Base-by-base conservation (phyloP, 106 monocot genomes). In the Platanthera guangdongensis region DNA sequence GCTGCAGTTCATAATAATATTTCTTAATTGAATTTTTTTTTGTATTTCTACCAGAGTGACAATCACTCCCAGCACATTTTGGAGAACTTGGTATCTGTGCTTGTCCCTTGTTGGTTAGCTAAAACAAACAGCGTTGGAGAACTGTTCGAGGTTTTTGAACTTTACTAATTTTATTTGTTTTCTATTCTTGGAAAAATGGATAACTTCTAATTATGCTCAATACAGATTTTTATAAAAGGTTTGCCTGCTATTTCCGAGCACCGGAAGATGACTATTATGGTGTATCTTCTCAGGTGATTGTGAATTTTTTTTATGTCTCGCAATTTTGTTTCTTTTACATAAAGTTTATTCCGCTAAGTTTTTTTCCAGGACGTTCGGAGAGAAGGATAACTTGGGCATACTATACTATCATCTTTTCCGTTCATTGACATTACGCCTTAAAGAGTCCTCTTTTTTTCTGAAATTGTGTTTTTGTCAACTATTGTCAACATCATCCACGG, bases 51-150 rank as follows among this genome's bases (percentile, higher is more conserved):
- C 6, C 49, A 97, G 96, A 85, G 75, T 79, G 94, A 92, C 68
- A 77, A 80, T 52, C 90, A 99, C 62, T 99, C 99, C 0, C 94
- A 92, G 82, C 87, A 78, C 76, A 82, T 90, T 19, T 55, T 94
- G 78, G 99, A 99, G 80, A 84, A 90, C 67, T 73, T 99, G 53
- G 86, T 99, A 75, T 86, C 92, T 18, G 80, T 80, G 32, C 76
- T 99, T 57, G 85, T 99, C 57, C 94, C 99, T 11, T 92, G 89
- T 82, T 90, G 89, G 94, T 51, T 91, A 73, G 78, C 99, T 60
- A 88, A 77, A 60, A 82, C 85, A 6, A 74, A 79, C 55, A 90
- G 90, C 57, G 75, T 85, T 54, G 86, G 89, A 18, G 68, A 86
- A 70, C 78, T 95, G 69, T 85, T 95, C 75, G 59, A 93, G 90